Percentiles rank a stretch among this genome's conserved stretches.
Evolutionary conservation across 148 eudicot species (phyloP).

Genomic region (Vaccinium darrowii): DNA sequence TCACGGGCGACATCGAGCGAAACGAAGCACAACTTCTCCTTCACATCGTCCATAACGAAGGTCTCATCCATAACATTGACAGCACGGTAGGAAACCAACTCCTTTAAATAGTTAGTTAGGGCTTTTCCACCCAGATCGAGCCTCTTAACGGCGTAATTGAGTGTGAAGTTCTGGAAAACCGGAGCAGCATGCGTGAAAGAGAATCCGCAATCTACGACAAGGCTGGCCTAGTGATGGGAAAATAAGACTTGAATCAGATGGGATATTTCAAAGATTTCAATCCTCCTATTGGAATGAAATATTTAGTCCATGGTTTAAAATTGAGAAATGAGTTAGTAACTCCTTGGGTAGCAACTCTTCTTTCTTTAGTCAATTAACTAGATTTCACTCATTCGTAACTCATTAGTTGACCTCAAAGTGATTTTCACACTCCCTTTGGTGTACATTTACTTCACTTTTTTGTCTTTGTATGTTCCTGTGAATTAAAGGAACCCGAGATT

Average conservation of each 20-base stretch:
- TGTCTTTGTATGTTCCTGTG: too few species aligned
- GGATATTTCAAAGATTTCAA: background rate
- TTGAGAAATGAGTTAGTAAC: background rate
- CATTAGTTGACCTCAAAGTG: background rate
- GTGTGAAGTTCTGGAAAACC: constrained; percentile 67
- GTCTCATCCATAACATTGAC: constrained; percentile 97
- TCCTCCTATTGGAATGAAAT: background rate
- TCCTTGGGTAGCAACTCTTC: background rate
- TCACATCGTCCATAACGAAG: constrained; percentile 80
- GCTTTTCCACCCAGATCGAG: constrained; percentile 94
- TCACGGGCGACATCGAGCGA: constrained; percentile 74
- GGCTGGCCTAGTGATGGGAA: constrained; percentile 37
- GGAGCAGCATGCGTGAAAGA: constrained; percentile 79
- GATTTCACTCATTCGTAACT: background rate
- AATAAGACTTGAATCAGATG: background rate
- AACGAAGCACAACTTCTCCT: constrained; percentile 87
- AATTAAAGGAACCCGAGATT: too few species aligned
- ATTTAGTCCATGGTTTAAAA: background rate
- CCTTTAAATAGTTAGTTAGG: constrained; percentile 80
- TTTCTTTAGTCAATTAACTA: background rate
- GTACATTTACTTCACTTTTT: too few species aligned
- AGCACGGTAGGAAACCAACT: constrained; percentile 74
- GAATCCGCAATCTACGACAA: constrained; percentile 89
- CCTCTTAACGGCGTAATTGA: constrained; percentile 80
- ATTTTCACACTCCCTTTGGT: too few species aligned